These are phyloP conservation scores for Aureobasidium sp. DNA, from an alignment of 2,329 filamentous ascomycete species.

Conservation along the genomic window DNA sequence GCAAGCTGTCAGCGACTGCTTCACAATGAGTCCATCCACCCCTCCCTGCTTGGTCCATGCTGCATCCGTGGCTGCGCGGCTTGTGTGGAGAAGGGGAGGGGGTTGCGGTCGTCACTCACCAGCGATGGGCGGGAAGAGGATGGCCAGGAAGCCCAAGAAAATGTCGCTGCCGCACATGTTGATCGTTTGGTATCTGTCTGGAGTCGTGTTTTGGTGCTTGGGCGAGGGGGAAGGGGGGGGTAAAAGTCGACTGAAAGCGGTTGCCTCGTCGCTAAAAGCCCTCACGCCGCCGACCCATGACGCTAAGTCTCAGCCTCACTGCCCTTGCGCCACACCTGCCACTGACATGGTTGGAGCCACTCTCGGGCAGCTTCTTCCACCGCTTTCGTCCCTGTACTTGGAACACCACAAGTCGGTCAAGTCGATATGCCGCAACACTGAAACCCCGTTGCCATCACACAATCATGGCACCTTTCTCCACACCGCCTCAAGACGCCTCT, in stretches of 20 bases:
- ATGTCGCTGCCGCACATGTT: slow-evolving; percentile 53
- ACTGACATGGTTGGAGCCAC: not conserved
- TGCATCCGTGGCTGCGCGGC: not conserved
- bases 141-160: slow-evolving; percentile 50
- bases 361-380: not conserved
- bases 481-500: too few species aligned
- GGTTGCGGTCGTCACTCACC: slow-evolving; percentile 34
- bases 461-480: too few species aligned
- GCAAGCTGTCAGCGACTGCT: slow-evolving; percentile 26
- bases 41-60: not conserved
- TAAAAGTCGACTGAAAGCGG: not conserved
- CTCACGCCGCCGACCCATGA: not conserved
- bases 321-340: not conserved
- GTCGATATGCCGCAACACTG: not conserved
- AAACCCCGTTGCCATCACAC: not conserved
- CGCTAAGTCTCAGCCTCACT: not conserved
- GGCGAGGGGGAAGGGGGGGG: not conserved
- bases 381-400: not conserved
- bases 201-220: not conserved
- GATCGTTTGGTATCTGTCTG: slow-evolving; percentile 1
- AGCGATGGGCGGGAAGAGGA: slow-evolving; percentile 52
- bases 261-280: slow-evolving; percentile 1
- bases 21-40: not conserved
- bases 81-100: not conserved
- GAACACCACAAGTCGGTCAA: not conserved